Evolutionary conservation across 2,329 filamentous ascomycete species (phyloP), one percentile per base, ranked within the genome.

Genomic region (Pseudogymnoascus sp.): DNA sequence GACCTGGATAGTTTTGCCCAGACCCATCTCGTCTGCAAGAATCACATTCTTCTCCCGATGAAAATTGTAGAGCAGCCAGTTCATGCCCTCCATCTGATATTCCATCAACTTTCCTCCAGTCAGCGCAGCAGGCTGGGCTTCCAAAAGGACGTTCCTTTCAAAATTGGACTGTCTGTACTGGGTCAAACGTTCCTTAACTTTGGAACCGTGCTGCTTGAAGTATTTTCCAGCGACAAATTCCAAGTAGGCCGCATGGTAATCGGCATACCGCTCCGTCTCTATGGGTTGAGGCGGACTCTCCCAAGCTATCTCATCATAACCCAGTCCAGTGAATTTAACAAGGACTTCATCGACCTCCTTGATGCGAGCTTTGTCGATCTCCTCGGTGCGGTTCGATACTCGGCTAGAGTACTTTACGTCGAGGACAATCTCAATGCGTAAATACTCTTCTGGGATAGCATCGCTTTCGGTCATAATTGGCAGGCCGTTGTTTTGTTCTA

Each of bases 1-100:
- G 62, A 97, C 87, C 74, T 99, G 95, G 34, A 99, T 91, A 0
- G 95, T 99, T 79, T 99, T 99, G 34, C 95, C 95, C 1, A 99
- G 84, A 43, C 95, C 95, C 95, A 99, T 99, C 73, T 99, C 95
- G 73, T 99, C 95, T 0, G 95, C 95, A 6, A 98, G 83, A 65
- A 98, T 93, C 28, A 92, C 90, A 71, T 95, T 98, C 72, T 90
- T 87, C 69, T 87, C 82, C 61, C 84, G 81, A 71, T 92, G 90
- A 80, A 91, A 98, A 73, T 95, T 95, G 74, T 90, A 93, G 65
- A 96, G 88, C 2, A 99, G 83, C 93, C 95, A 99, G 71, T 98
- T 97, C 62, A 97, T 80, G 19, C 95, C 95, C 65, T 97, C 90
- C 51, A 96, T 78, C 74, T 99, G 95, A 71, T 99, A 98, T 36